Evolutionary conservation across 345 rosid species (phyloP), one percentile per base, ranked within the genome.

Genomic region (Toxicodendron radicans): DNA sequence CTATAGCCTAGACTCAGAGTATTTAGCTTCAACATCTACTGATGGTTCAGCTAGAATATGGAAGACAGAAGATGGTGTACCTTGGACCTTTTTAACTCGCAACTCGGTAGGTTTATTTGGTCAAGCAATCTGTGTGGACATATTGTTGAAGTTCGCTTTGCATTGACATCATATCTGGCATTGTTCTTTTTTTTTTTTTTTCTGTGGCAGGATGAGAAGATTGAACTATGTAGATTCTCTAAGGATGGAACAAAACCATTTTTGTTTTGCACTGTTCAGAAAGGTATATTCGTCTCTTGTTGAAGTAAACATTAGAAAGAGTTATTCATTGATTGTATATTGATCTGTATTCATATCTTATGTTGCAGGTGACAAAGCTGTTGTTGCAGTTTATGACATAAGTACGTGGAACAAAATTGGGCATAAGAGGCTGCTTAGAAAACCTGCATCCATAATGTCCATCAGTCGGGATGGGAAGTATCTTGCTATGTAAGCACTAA

Each of bases 1-100:
- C 73, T 74, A 68, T 80, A 92, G 97, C 87, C 87, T 92, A 64
- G 98, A 95, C 80, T 92, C 98, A 41, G 99, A 90, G 87, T 92
- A 83, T 80, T 80, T 92, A 85, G 98, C 92, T 33, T 85, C 99
- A 69, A 89, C 94, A 75, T 95, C 93, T 38, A 85, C 86, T 69
- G 98, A 92, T 87, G 99, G 97, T 76, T 85, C 96, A 17, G 98
- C 90, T 60, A 93, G 97, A 84, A 84, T 95, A 85, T 95, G 98
- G 98, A 95, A 89, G 84, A 80, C 87, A 51, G 97, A 90, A 76
- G 92, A 91, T 83, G 98, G 98, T 64, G 76, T 85, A 68, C 91
- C 98, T 68, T 63, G 87, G 78, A 77, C 89, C 30, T 79, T 93
- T 76, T 87, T 95, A 84, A 80, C 91, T 69, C 96, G 96, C 70